Base-by-base conservation (phyloP, 2,329 filamentous ascomycete genomes). In the Geosmithia morbida region DNA sequence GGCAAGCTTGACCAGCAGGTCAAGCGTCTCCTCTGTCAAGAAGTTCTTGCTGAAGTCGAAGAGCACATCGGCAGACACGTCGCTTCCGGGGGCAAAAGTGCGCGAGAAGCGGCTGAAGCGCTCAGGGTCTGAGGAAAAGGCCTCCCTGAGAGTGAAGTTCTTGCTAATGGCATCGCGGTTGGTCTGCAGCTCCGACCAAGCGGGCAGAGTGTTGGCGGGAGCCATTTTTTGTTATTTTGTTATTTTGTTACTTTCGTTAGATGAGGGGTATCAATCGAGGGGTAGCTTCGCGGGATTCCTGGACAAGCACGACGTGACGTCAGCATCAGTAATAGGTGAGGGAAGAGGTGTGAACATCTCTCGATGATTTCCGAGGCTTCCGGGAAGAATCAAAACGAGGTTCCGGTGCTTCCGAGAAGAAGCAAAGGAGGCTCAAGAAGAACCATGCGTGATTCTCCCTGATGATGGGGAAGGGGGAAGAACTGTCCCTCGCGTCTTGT, bases 21-120 rank as follows among this genome's bases (percentile, higher is more conserved):
- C 75, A 46, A 97, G 73, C 4, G 90, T 97, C 69, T 97, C 89
- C 56, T 95, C 86, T 52, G 85, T 92, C 59, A 97, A 66, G 67
- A 98, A 89, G 79, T 98, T 98, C 81, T 98, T 98, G 73, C 85
- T 92, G 71, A 95, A 98, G 69, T 98, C 92, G 68, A 97, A 98
- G 53, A 98, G 79, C 59, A 94, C 92, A 54, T 96, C 87, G 56
- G 80, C 82, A 60, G 94, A 86, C 55, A 85, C 82, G 47, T 77
- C 82, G 46, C 77, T 89, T 29, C 81, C 72, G 67, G 94, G 88
- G 57, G 77, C 71, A 68, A 97, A 95, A 60, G 78, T 87, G 64
- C 82, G 85, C 63, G 81, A 85, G 72, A 95, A 89, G 69, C 92
- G 94, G 60, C 83, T 69, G 73, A 96, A 97, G 53, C 92, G 87